These are phyloP conservation scores for Salmacisia buchloeana DNA, from an alignment of 1,284 basidiomycete species.

Conservation along the genomic window DNA sequence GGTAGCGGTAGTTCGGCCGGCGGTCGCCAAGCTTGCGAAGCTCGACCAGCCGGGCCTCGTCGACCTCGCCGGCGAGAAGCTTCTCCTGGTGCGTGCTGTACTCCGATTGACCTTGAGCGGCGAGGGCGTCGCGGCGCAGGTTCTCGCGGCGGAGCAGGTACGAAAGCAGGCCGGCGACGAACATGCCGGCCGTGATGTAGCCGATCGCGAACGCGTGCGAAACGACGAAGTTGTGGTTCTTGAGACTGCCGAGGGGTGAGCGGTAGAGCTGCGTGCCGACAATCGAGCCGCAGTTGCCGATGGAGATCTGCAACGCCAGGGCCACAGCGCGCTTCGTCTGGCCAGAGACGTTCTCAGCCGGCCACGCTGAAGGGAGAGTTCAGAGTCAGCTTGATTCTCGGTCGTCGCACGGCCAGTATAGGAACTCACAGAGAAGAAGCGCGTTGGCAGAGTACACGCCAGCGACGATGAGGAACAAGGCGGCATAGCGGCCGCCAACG, in stretches of 20 bases:
- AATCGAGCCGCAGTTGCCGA: constrained; percentile 64
- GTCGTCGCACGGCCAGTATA: too few relatives aligned
- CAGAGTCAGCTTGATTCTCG: neutral
- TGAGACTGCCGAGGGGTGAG: constrained; percentile 53
- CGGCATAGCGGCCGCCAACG: constrained; percentile 60
- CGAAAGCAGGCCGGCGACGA: constrained; percentile 57
- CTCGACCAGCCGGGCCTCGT: constrained; percentile 4
- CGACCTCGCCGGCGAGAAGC: neutral
- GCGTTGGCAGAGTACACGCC: constrained; percentile 64
- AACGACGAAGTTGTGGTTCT: constrained; percentile 60
- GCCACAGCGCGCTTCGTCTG: constrained; percentile 66
- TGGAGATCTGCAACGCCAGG: constrained; percentile 64
- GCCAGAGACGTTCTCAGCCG: constrained; percentile 66
- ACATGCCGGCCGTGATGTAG: constrained; percentile 53
- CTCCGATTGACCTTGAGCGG: neutral
- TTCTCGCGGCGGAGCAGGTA: constrained; percentile 59
- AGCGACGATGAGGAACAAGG: constrained; percentile 60
- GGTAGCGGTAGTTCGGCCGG: constrained; percentile 6
- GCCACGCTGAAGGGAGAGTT: constrained; percentile 53
- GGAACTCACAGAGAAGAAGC: constrained; percentile 40
- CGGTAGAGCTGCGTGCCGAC: constrained; percentile 58
- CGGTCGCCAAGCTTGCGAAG: neutral
- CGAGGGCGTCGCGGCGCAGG: constrained; percentile 51
- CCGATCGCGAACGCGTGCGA: constrained; percentile 54
- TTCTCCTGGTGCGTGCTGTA: neutral